Conservation (phyloP, 768 basidiomycete species). For the Boletus eberwhitei region DNA sequence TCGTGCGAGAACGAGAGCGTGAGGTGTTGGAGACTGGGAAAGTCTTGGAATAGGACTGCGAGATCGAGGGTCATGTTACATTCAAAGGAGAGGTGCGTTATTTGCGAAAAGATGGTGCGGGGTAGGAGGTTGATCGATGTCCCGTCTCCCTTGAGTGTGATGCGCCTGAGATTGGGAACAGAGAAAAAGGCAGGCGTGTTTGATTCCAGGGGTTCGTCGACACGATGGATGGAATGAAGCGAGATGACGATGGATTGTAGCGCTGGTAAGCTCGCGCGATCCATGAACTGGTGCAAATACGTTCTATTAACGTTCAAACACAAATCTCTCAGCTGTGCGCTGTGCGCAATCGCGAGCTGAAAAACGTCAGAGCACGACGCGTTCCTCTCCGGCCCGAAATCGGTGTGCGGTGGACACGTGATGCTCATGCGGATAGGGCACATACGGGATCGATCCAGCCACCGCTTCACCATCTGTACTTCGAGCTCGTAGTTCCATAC, state of each 20-base stretch:
- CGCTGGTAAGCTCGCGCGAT: conserved; percentile 2
- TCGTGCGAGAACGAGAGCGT: conserved; percentile 11
- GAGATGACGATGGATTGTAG: conserved; percentile 18
- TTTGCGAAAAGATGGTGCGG: conserved; percentile 10
- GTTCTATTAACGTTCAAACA: conserved; percentile 13
- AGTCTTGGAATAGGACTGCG: conserved; percentile 17
- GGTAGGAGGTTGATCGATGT: conserved; percentile 16
- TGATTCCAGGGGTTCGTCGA: conserved; percentile 1
- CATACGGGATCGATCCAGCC: conserved; percentile 19
- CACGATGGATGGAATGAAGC: conserved; percentile 8
- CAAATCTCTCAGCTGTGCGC: conserved; percentile 16
- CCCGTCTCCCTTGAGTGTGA: conserved; percentile 15
- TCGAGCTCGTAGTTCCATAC: conserved; percentile 28
- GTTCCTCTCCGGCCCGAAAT: conserved; percentile 11
- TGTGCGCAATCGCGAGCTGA: conserved; percentile 21
- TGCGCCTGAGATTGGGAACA: conserved; percentile 15
- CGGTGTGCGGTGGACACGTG: conserved; percentile 13
- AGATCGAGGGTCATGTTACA: conserved; percentile 20
- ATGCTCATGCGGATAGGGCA: conserved; percentile 27
- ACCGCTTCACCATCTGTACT: conserved; percentile 22
- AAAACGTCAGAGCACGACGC: conserved; percentile 17
- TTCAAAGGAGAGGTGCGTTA: conserved; percentile 25
- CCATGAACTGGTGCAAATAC: conserved; percentile 23
- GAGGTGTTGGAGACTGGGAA: conserved; percentile 14
- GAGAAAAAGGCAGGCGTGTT: background rate